Evolutionary conservation across 129 eudicot species (phyloP).

Genomic region (Flaveria linearis): DNA sequence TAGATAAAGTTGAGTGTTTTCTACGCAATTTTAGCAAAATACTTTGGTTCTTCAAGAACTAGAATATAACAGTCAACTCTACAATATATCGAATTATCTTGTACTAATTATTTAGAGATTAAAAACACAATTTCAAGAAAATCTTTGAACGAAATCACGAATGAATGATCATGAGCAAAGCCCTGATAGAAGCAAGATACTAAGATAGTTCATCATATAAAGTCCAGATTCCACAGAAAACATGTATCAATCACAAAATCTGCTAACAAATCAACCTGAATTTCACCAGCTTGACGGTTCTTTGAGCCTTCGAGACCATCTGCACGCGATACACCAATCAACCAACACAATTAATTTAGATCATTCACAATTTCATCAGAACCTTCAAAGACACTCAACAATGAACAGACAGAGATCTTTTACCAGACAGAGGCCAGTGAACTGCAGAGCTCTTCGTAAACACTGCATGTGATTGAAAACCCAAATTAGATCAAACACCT

Average conservation of each 20-base stretch:
- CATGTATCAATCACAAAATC: neutral
- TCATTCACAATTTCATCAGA: conserved; percentile 5
- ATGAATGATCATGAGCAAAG: neutral
- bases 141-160: neutral
- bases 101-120: neutral
- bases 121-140: neutral
- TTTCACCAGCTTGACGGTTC: conserved; percentile 49
- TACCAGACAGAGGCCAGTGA: conserved; percentile 56
- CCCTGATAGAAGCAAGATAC: neutral
- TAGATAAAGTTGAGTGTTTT: neutral
- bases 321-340: conserved; percentile 21
- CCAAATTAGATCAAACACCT: conserved; percentile 29
- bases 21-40: neutral
- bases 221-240: neutral
- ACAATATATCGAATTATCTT: neutral
- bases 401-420: conserved; percentile 30
- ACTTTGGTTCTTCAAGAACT: conserved; percentile 4
- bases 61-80: neutral
- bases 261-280: conserved; percentile 44
- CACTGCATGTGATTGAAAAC: conserved; percentile 30
- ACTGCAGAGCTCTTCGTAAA: conserved; percentile 42
- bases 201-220: neutral
- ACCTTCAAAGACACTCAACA: conserved; percentile 31
- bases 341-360: conserved; percentile 23
- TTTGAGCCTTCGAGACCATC: conserved; percentile 36